phyloP scores from a whole-genome alignment of 2,329 filamentous ascomycete genomes.

The Endocalyx cinctus region DNA sequence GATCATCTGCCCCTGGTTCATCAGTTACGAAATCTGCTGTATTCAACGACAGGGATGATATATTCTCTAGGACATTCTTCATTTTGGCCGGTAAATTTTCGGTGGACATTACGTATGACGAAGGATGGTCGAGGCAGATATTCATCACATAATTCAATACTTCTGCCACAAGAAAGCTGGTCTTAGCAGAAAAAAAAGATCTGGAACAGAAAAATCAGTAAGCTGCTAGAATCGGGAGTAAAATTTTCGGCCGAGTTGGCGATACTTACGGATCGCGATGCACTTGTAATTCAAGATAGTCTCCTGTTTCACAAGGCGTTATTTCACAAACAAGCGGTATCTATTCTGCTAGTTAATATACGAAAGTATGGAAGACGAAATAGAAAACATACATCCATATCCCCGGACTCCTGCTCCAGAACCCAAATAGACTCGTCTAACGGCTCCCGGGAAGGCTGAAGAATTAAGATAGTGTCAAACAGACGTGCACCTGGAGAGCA shows the following conservation, averaged over 20 bases:
- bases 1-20: conserved; percentile 13
- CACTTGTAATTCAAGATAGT: conserved; percentile 55
- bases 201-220: conserved; percentile 15
- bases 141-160: conserved; percentile 24
- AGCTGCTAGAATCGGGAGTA: background rate
- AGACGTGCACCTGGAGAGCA: conserved; percentile 44
- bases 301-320: conserved; percentile 46
- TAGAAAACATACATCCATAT: conserved; percentile 58
- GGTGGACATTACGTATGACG: conserved; percentile 16
- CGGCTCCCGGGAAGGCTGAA: conserved; percentile 62
- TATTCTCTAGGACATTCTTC: background rate
- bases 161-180: conserved; percentile 18
- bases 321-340: conserved; percentile 75
- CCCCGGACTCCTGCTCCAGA: conserved; percentile 50
- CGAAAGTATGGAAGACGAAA: background rate
- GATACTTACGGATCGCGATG: conserved; percentile 52
- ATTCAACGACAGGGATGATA: background rate
- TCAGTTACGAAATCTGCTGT: too few species aligned
- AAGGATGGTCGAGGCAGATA: conserved; percentile 23
- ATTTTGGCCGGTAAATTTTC: conserved; percentile 14
- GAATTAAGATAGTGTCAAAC: conserved; percentile 76
- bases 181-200: conserved; percentile 15
- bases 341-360: conserved; percentile 17
- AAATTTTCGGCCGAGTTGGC: too few species aligned
- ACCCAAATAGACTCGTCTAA: conserved; percentile 55